phyloP scores from a whole-genome alignment of 139 green algal species.

The Pleodorina starrii region DNA sequence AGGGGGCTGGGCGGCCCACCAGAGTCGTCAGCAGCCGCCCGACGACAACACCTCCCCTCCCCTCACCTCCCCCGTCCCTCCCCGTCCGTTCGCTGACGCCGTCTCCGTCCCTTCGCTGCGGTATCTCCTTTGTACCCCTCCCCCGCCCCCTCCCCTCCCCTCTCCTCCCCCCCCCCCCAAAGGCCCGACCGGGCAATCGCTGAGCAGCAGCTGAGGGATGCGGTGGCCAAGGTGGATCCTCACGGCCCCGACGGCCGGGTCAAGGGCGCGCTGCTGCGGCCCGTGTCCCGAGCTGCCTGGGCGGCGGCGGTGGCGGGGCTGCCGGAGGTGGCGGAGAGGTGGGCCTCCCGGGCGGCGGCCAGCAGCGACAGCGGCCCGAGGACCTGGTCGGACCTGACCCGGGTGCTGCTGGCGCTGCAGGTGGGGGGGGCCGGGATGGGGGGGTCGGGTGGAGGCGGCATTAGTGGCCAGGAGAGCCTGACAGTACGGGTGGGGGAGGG shows the following conservation, averaged over 20 bases:
- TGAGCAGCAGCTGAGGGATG: slow-evolving; percentile 67
- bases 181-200: slow-evolving; percentile 60
- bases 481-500: too few species aligned
- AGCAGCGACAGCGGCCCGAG: slow-evolving; percentile 55
- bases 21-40: too few species aligned
- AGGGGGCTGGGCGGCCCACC: too few species aligned
- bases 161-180: not conserved
- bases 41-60: too few species aligned
- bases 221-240: slow-evolving; percentile 65
- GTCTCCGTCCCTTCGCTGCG: too few species aligned
- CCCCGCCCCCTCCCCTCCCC: too few species aligned
- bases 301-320: slow-evolving; percentile 54
- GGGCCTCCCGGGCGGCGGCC: slow-evolving; percentile 57
- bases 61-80: too few species aligned
- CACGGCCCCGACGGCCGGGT: slow-evolving; percentile 58
- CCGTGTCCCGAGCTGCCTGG: slow-evolving; percentile 71
- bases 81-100: too few species aligned
- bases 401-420: slow-evolving; percentile 58
- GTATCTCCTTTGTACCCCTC: too few species aligned
- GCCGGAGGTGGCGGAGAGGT: slow-evolving; percentile 59
- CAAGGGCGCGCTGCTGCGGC: slow-evolving; percentile 58
- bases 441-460: too few species aligned
- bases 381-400: slow-evolving; percentile 68
- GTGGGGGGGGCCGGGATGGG: not conserved
- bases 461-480: too few species aligned